Evolutionary conservation across 1,284 basidiomycete genomes (phyloP).

Genomic region (Moesziomyces parantarcticus): DNA sequence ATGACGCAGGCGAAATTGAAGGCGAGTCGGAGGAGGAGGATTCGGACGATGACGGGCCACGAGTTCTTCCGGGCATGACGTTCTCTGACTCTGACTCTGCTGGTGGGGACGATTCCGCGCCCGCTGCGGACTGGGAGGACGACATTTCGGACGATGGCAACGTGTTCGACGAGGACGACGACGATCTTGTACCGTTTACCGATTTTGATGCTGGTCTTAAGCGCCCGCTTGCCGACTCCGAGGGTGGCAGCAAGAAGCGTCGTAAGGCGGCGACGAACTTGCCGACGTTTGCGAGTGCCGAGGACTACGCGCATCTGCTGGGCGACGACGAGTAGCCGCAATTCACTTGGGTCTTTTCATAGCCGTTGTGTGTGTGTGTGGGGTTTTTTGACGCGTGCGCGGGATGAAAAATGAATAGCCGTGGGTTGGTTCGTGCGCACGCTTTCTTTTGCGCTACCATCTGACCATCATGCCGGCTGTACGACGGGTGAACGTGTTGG

Average conservation of each 20-base stretch:
- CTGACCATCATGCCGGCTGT: neutral
- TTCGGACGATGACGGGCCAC: conserved; percentile 25
- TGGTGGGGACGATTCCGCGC: too few species aligned
- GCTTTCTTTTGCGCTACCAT: too few species aligned
- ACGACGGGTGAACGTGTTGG: conserved; percentile 28
- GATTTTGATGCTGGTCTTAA: conserved; percentile 42
- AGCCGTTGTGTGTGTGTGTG: too few species aligned
- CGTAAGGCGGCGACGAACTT: conserved; percentile 76
- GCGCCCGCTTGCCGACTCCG: conserved; percentile 14
- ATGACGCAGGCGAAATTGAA: too few species aligned
- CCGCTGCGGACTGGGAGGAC: conserved; percentile 25
- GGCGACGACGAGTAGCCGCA: conserved; percentile 70
- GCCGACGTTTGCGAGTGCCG: conserved; percentile 91
- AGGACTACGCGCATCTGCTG: conserved; percentile 93
- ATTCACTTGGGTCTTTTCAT: too few species aligned
- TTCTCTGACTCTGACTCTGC: conserved; percentile 14
- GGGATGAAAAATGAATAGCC: too few species aligned
- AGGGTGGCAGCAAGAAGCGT: conserved; percentile 70
- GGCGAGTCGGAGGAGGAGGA: too few species aligned
- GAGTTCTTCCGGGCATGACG: too few species aligned
- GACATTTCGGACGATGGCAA: conserved; percentile 48
- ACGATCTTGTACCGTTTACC: conserved; percentile 63
- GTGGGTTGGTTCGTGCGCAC: too few species aligned
- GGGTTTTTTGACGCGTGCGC: too few species aligned
- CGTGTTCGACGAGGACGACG: conserved; percentile 64